Conservation (phyloP, 148 eudicot species). For the Silene conica region DNA sequence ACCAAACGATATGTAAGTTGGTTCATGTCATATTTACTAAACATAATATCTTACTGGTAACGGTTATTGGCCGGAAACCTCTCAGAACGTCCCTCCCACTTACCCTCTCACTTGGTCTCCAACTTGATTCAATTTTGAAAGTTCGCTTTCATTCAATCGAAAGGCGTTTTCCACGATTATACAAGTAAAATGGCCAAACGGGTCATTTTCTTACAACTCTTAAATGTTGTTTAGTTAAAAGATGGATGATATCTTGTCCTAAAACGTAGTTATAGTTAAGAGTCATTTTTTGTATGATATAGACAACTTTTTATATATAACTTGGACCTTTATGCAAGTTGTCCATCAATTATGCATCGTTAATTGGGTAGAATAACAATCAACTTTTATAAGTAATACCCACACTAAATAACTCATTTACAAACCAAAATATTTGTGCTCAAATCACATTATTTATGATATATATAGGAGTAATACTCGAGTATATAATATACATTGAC, state of each 20-base stretch:
- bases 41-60: too few relatives aligned
- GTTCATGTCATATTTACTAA: too few relatives aligned
- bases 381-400: neutral
- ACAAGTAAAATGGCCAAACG: neutral
- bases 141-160: neutral
- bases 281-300: neutral
- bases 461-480: slow-evolving; percentile 17
- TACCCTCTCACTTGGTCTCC: too few relatives aligned
- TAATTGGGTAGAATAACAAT: slow-evolving; percentile 1
- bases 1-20: too few relatives aligned
- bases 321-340: slow-evolving; percentile 2
- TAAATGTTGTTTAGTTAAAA: neutral
- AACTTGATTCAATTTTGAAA: too few relatives aligned
- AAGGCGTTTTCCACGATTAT: neutral
- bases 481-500: slow-evolving; percentile 23
- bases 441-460: slow-evolving; percentile 16
- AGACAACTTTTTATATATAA: slow-evolving; percentile 8
- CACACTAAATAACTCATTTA: neutral
- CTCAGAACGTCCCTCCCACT: too few relatives aligned
- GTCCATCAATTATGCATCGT: neutral
- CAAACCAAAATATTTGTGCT: neutral
- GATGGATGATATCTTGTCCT: neutral
- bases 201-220: neutral
- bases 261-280: neutral
- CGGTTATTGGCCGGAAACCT: too few relatives aligned